Evolutionary conservation across 2,329 filamentous ascomycete genomes (phyloP).

Genomic region (Geosmithia putterillii): DNA sequence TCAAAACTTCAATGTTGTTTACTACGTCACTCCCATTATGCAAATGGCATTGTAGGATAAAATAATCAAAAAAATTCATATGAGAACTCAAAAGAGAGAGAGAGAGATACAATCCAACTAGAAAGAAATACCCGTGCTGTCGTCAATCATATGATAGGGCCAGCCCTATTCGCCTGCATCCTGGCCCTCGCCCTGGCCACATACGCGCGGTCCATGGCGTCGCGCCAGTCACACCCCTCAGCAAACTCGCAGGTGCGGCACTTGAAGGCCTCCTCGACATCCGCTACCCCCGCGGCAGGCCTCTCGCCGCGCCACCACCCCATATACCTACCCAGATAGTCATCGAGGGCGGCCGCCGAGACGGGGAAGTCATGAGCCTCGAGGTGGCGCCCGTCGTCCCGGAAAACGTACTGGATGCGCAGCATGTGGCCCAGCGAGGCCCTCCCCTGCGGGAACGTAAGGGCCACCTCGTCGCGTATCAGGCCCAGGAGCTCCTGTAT

Average conservation of each 20-base stretch:
- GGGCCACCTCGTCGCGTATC: constrained; percentile 29
- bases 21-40: too few relatives aligned
- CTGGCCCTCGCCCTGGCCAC: constrained; percentile 9
- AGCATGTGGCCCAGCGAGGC: constrained; percentile 36
- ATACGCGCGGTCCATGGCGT: constrained; percentile 50
- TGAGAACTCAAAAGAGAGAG: too few relatives aligned
- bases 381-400: constrained; percentile 37
- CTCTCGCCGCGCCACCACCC: constrained; percentile 80
- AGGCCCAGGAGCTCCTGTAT: constrained; percentile 34
- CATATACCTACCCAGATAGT: constrained; percentile 59
- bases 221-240: constrained; percentile 67
- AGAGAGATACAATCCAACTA: too few relatives aligned
- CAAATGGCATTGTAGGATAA: too few relatives aligned
- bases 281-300: constrained; percentile 54
- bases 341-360: constrained; percentile 48
- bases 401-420: constrained; percentile 40
- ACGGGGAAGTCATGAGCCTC: constrained; percentile 53
- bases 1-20: too few relatives aligned
- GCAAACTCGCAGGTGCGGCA: constrained; percentile 77
- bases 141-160: too few relatives aligned
- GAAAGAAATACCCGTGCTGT: too few relatives aligned
- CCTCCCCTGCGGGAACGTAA: constrained; percentile 40
- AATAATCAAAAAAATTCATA: too few relatives aligned
- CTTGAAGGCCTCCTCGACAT: constrained; percentile 78
- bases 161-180: background rate